Conservation (phyloP, 2,329 filamentous ascomycete genomes). For the Xylaria sp. region DNA sequence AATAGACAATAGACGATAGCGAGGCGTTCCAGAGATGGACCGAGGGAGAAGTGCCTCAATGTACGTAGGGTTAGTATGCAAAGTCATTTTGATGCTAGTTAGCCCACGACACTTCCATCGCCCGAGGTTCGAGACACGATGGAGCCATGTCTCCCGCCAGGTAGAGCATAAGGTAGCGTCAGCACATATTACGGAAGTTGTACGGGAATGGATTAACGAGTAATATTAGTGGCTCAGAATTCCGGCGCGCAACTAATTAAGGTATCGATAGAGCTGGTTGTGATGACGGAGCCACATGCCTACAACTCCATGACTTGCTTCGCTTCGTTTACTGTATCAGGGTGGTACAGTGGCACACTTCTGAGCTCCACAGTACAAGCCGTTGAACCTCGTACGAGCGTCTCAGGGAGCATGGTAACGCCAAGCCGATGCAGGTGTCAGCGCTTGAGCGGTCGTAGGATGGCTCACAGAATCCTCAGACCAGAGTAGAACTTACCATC, state of each 20-base stretch:
- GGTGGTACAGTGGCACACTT: slow-evolving; percentile 17
- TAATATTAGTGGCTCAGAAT: slow-evolving; percentile 13
- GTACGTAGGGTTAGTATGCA: neutral
- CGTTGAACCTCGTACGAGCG: slow-evolving; percentile 16
- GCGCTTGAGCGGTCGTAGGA: slow-evolving; percentile 31
- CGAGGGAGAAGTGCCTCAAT: neutral
- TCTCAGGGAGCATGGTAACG: neutral
- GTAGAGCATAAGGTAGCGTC: slow-evolving; percentile 22
- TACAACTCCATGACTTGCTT: slow-evolving; percentile 6
- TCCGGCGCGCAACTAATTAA: neutral
- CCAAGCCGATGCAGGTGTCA: slow-evolving; percentile 33
- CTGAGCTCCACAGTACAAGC: slow-evolving; percentile 21
- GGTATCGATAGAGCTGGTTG: slow-evolving; percentile 2
- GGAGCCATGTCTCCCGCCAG: slow-evolving; percentile 24
- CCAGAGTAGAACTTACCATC: slow-evolving; percentile 9
- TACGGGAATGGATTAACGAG: slow-evolving; percentile 10
- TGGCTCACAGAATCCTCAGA: slow-evolving; percentile 31
- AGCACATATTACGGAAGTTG: slow-evolving; percentile 22
- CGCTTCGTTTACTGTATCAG: slow-evolving; percentile 27
- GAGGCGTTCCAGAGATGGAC: neutral
- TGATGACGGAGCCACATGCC: slow-evolving; percentile 19
- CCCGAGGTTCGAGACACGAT: slow-evolving; percentile 27
- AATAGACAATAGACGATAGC: neutral
- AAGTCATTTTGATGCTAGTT: neutral
- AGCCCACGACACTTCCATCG: slow-evolving; percentile 13